A percentile compares a stretch with the other conserved stretches of the same genome.
Conservation (phyloP, 2,329 filamentous ascomycete genomes). For the Phialemoniopsis sp. region DNA sequence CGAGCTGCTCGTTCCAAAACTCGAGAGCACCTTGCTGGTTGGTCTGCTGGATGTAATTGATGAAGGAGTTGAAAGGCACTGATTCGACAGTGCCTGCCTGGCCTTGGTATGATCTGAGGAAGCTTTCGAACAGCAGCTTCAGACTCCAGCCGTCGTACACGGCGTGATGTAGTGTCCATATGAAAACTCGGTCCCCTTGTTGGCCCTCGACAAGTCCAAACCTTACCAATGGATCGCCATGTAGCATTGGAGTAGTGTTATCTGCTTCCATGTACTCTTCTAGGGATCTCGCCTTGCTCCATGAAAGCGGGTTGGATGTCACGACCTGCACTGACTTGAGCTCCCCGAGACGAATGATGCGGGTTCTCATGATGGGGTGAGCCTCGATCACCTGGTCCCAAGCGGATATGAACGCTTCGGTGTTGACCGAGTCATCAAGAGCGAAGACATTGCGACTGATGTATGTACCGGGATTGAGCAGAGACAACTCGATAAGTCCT, state of each 20-base stretch:
- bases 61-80: too few relatives aligned
- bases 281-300: neutral
- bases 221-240: neutral
- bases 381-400: too few relatives aligned
- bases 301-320: neutral
- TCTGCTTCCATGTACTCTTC: conserved; percentile 1
- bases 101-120: too few relatives aligned
- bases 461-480: conserved; percentile 4
- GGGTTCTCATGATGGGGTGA: neutral
- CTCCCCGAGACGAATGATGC: neutral
- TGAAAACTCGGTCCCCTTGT: neutral
- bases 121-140: neutral
- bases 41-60: too few relatives aligned
- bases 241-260: neutral
- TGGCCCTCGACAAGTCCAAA: neutral
- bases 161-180: neutral
- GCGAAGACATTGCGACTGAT: conserved; percentile 3
- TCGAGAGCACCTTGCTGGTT: too few relatives aligned
- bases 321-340: neutral
- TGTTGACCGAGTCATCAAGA: too few relatives aligned
- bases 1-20: too few relatives aligned
- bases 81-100: too few relatives aligned
- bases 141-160: neutral
- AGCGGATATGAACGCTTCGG: too few relatives aligned
- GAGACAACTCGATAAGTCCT: conserved; percentile 9